Base-by-base conservation (phyloP, 1,139 yeast genomes). In the Blastobotrys malaysiensis region DNA sequence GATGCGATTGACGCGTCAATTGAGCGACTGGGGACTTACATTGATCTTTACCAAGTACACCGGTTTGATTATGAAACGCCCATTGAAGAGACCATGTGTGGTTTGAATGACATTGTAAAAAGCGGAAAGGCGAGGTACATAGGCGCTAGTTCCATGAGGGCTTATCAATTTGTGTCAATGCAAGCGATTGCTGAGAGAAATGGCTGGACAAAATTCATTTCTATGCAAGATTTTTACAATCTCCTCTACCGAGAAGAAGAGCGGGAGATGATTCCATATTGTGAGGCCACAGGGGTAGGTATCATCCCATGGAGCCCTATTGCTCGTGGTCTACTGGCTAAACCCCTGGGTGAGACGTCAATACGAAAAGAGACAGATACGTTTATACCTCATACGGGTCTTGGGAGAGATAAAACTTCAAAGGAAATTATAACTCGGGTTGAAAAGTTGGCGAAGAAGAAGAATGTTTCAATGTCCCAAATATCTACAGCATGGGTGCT, bases 41-140 rank as follows among this genome's bases (percentile, higher is more conserved):
- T 89, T 59, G 96, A 89, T 68, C 74, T 88, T 61, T 87, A 88
- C 0, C 88, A 86, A 68, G 74, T 88, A 67, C 97, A 89, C 69
- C 70, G 84, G 55, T 71, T 71, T 43, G 85, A 81, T 59, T 58
- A 63, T 39, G 64, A 68, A 0, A 72, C 77, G 3, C 77, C 80
- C 60, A n/a, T n/a, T n/a, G n/a, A n/a, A n/a, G n/a, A n/a, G 80
- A 77, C 75, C 48, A 79, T 81, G 84, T 72, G 67, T 59, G 77
- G 83, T 3, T 69, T 81, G 57, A 77, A 81, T 59, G 80, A 77
- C 59, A 71, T 78, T 45, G 78, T 81, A 26, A 74, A 73, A 55
- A 59, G 68, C 36, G 85, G 84, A 0, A 65, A 68, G 27, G 70
- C 75, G 4, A 72, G 84, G 52, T 81, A 81, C 64, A 73, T 81